phyloP scores from a whole-genome alignment of 2,329 filamentous ascomycete genomes.

The Colletotrichum tamarilloi region DNA sequence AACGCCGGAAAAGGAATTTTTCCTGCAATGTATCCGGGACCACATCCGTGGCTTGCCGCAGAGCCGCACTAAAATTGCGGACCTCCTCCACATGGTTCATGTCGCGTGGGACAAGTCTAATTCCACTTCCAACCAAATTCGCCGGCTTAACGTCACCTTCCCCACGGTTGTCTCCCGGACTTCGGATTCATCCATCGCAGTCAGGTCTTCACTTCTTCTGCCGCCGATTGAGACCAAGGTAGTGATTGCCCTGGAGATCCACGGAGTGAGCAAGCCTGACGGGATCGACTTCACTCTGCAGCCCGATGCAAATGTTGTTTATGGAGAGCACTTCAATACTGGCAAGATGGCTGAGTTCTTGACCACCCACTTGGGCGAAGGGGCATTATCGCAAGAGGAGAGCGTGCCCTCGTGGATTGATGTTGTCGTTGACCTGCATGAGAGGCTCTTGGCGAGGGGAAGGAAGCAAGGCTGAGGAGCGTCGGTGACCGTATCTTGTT shows the following conservation, averaged over 20 bases:
- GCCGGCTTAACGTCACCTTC: constrained; percentile 70
- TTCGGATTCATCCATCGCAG: constrained; percentile 72
- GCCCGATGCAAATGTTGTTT: constrained; percentile 72
- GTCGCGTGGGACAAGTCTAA: constrained; percentile 74
- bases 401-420: constrained; percentile 62
- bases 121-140: constrained; percentile 69
- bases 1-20: constrained; percentile 78
- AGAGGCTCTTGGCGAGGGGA: constrained; percentile 66
- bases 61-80: constrained; percentile 64
- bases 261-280: constrained; percentile 55
- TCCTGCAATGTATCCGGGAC: constrained; percentile 77
- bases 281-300: constrained; percentile 66
- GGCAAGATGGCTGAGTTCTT: constrained; percentile 81
- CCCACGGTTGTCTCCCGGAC: constrained; percentile 73
- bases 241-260: constrained; percentile 69
- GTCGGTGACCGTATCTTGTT: constrained; percentile 1
- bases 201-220: constrained; percentile 73
- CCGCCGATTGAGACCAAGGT: constrained; percentile 75
- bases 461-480: constrained; percentile 52
- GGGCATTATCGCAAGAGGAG: constrained; percentile 41
- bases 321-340: constrained; percentile 82
- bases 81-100: constrained; percentile 70
- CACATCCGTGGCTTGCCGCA: constrained; percentile 72
- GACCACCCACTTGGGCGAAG: constrained; percentile 61
- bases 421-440: constrained; percentile 65